Percentiles rank a stretch among this genome's conserved stretches.
Evolutionary conservation across 2,329 filamentous ascomycete species (phyloP).

Genomic region (Colletotrichum somersetense): DNA sequence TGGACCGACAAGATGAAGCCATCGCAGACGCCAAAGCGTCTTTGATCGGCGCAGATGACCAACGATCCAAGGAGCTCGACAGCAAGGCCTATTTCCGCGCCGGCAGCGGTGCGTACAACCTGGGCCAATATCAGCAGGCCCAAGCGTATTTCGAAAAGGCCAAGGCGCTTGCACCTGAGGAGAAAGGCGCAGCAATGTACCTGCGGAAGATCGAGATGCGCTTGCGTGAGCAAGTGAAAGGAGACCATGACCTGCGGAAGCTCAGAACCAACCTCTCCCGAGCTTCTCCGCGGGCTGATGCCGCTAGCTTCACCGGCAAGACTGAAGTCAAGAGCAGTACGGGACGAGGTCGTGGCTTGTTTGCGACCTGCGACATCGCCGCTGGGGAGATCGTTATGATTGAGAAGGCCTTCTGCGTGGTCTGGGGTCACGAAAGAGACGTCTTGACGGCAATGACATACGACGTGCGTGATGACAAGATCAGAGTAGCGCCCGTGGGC

Average conservation of each 20-base stretch:
- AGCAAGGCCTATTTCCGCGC: conserved; percentile 51
- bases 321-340: conserved; percentile 47
- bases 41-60: conserved; percentile 43
- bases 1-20: conserved; percentile 50
- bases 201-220: conserved; percentile 44
- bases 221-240: conserved; percentile 45
- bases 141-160: conserved; percentile 46
- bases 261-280: conserved; percentile 44
- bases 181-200: conserved; percentile 41
- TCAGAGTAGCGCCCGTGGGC: conserved; percentile 49
- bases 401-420: conserved; percentile 52
- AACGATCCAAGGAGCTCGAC: conserved; percentile 44
- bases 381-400: conserved; percentile 53
- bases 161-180: conserved; percentile 45
- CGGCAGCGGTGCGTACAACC: conserved; percentile 48
- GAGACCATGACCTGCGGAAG: conserved; percentile 45
- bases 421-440: conserved; percentile 49
- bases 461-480: conserved; percentile 48
- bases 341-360: conserved; percentile 53
- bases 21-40: conserved; percentile 49
- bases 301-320: conserved; percentile 46
- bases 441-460: conserved; percentile 50
- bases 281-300: conserved; percentile 48
- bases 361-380: conserved; percentile 50
- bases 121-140: conserved; percentile 46